Percentiles rank a stretch among this genome's conserved stretches.
These are phyloP conservation scores for Lactarius tabidus DNA, from an alignment of 768 basidiomycete genomes.

Conservation along the genomic window DNA sequence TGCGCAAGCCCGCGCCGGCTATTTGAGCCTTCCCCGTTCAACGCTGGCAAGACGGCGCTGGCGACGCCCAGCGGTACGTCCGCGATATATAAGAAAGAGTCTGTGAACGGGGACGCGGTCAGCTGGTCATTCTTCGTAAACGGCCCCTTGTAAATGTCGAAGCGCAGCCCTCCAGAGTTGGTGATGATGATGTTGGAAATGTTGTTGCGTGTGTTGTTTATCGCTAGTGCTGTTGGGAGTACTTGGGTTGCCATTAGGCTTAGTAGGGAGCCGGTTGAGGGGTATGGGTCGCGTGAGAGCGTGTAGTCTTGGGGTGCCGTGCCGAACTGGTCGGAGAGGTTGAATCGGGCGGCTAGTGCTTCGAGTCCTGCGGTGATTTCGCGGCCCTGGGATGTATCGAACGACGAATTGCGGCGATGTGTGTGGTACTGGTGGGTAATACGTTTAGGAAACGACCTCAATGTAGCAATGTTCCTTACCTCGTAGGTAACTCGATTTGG, in stretches of 20 bases:
- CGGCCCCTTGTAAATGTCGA: constrained; percentile 59
- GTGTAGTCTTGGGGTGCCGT: constrained; percentile 75
- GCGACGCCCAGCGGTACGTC: constrained; percentile 50
- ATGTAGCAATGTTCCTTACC: constrained; percentile 33
- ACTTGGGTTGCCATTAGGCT: constrained; percentile 53
- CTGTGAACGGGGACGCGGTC: constrained; percentile 65
- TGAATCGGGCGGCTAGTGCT: constrained; percentile 51
- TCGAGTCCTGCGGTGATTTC: constrained; percentile 53
- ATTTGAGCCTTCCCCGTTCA: constrained; percentile 47
- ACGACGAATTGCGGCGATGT: constrained; percentile 42
- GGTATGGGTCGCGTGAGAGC: constrained; percentile 57
- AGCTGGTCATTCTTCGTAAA: constrained; percentile 83
- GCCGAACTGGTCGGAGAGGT: constrained; percentile 62
- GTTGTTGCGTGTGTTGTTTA: constrained; percentile 59
- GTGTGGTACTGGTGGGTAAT: constrained; percentile 58
- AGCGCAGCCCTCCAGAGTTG: constrained; percentile 63
- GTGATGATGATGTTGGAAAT: constrained; percentile 62
- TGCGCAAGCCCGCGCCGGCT: constrained; percentile 35
- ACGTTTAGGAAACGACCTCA: background rate
- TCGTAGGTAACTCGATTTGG: constrained; percentile 75
- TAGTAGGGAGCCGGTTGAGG: constrained; percentile 56
- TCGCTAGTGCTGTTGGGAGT: constrained; percentile 39
- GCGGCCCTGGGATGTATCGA: constrained; percentile 57
- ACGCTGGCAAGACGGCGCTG: constrained; percentile 45
- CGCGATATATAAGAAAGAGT: constrained; percentile 60